A percentile compares a stretch with the other conserved stretches of the same genome.
Conservation (phyloP, 257 asterid species). For the Mitragyna speciosa region DNA sequence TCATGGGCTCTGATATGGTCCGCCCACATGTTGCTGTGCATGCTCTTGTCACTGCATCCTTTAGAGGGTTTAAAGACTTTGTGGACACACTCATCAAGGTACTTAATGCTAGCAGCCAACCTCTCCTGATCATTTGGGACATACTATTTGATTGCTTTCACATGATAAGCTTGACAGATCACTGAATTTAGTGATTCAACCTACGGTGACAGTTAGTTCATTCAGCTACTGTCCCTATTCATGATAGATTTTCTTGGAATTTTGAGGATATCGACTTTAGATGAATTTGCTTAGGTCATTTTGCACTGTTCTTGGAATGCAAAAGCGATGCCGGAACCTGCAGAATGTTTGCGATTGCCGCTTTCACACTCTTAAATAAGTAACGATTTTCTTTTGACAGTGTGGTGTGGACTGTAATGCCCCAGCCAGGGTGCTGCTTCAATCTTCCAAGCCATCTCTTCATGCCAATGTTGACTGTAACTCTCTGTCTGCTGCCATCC, state of each 20-base stretch:
- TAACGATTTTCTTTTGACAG: conserved; percentile 29
- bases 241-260: neutral
- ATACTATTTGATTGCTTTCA: neutral
- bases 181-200: neutral
- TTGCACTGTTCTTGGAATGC: neutral
- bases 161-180: neutral
- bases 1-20: conserved; percentile 62
- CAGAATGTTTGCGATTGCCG: neutral
- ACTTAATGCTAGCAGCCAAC: conserved; percentile 7
- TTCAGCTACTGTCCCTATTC: neutral
- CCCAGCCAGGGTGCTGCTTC: conserved; percentile 64
- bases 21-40: conserved; percentile 70
- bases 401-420: conserved; percentile 64
- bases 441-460: conserved; percentile 72
- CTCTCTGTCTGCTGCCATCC: conserved; percentile 67
- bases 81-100: conserved; percentile 62
- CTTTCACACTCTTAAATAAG: neutral
- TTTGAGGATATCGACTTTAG: neutral
- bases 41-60: conserved; percentile 68
- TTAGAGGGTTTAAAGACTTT: conserved; percentile 56
- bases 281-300: neutral
- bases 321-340: neutral
- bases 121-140: conserved; percentile 1
- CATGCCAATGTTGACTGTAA: conserved; percentile 68
- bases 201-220: neutral